Base-by-base conservation (phyloP, 768 basidiomycete genomes). In the Trametes cinnabarina region DNA sequence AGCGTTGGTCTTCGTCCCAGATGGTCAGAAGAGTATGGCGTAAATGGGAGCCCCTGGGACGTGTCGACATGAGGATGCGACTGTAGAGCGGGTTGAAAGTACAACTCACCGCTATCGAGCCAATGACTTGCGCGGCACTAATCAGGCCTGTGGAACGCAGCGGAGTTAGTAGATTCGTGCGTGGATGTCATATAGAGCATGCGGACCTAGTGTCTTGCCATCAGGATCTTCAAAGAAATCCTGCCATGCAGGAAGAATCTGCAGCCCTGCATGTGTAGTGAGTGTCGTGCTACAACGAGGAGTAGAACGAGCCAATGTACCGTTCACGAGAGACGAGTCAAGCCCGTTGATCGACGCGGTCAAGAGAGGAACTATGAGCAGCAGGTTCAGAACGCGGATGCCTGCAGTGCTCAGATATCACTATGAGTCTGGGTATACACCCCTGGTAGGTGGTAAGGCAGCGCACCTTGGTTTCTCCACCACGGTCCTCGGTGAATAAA, bases 291-390 rank as follows among this genome's bases (percentile, higher is more conserved):
- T 28, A 74, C 75, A 22, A 1, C 19, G 11, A 23, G 25, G 26
- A 20, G 10, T 4, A 43, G n/a, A 39, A 15, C 14, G 17, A 39
- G 37, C 5, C 14, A 22, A 47, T 66, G n/a, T 35, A 74, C 77
- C 77, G 63, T 87, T 87, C 15, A 86, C 76, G 43, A 86, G 71
- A n/a, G 85, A 87, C 3, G 84, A 83, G 66, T 88, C 85, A 48
- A 86, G 78, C 23, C 88, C 87, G 70, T 87, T 88, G 47, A 81
- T 80, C 14, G 79, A 73, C 17, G 85, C 81, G 15, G 87, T 86
- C 55, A 88, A 70, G n/a, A 89, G 74, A 2, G 87, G 84, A 15
- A 88, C 72, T 15, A 84, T 53, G 30, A 88, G 74, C 63, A 78
- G 82, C 5, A 87, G 55, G 68, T 87, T 87, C 37, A 87, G 71